A percentile compares a stretch with the other conserved stretches of the same genome.
Conservation (phyloP, 2,329 filamentous ascomycete genomes). For the Podosphaera xanthii region DNA sequence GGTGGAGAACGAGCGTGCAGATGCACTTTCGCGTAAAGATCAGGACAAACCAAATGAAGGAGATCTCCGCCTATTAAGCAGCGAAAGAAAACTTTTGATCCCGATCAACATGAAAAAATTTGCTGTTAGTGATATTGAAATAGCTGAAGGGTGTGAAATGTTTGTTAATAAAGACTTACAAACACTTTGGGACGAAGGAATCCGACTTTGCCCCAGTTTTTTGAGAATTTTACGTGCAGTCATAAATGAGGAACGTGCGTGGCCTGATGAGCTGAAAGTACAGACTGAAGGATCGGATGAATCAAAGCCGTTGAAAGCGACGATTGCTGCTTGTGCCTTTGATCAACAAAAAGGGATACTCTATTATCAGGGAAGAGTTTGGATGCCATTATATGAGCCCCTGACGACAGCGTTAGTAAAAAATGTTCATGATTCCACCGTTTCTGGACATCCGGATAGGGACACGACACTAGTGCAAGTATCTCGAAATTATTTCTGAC, state of each 20-base stretch:
- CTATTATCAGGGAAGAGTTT: not conserved
- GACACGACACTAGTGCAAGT: not conserved
- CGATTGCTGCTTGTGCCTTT: not conserved
- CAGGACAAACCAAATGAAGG: not conserved
- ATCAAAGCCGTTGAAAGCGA: not conserved
- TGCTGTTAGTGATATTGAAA: not conserved
- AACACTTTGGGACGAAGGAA: not conserved
- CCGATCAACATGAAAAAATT: not conserved
- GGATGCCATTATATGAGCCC: not conserved
- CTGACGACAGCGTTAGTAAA: not conserved
- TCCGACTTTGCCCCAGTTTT: not conserved
- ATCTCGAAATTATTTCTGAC: not conserved
- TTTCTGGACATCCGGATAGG: not conserved
- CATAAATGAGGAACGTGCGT: not conserved
- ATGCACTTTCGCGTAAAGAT: not conserved
- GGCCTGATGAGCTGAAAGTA: not conserved
- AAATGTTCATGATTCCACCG: not conserved
- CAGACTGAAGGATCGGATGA: not conserved
- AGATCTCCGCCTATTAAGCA: not conserved
- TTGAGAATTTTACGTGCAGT: not conserved
- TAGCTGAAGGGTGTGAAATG: not conserved
- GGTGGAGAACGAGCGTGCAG: not conserved
- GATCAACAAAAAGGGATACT: not conserved
- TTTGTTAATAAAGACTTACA: conserved; percentile 1
- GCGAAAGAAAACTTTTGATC: not conserved